Percentiles rank a stretch among this genome's conserved stretches.
Evolutionary conservation across 2,329 filamentous ascomycete species (phyloP).

Genomic region (Colletotrichum orchidophilum): DNA sequence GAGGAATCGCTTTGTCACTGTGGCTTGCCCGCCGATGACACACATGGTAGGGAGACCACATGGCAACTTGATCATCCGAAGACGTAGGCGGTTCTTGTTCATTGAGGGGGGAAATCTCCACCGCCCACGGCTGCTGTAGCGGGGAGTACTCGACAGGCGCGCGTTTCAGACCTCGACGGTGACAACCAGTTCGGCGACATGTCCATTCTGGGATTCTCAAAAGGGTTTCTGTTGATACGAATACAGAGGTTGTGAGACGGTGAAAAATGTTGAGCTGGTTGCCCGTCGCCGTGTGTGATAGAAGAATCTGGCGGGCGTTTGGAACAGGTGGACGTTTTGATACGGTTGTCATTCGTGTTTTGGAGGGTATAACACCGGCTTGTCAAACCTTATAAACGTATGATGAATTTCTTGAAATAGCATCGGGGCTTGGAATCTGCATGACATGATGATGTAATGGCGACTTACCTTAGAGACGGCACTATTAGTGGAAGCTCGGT

Average conservation of each 20-base stretch:
- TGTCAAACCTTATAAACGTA: background rate
- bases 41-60: constrained; percentile 8
- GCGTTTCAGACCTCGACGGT: constrained; percentile 19
- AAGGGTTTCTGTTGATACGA: background rate
- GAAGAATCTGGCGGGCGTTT: background rate
- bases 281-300: background rate
- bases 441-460: background rate
- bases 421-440: background rate
- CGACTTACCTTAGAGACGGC: background rate
- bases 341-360: background rate
- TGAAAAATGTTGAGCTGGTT: no score
- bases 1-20: background rate
- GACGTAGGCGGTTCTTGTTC: background rate
- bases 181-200: background rate
- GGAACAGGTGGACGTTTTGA: background rate
- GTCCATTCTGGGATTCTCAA: background rate
- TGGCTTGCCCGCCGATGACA: constrained; percentile 3
- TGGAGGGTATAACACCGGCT: background rate
- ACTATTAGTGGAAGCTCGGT: background rate
- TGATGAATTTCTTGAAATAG: background rate
- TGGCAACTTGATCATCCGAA: constrained; percentile 4
- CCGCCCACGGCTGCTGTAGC: background rate
- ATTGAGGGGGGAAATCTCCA: background rate
- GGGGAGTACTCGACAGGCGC: background rate
- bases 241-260: background rate